Base-by-base conservation (phyloP, 805 yeast genomes). In the Jamesozyma gamospora region DNA sequence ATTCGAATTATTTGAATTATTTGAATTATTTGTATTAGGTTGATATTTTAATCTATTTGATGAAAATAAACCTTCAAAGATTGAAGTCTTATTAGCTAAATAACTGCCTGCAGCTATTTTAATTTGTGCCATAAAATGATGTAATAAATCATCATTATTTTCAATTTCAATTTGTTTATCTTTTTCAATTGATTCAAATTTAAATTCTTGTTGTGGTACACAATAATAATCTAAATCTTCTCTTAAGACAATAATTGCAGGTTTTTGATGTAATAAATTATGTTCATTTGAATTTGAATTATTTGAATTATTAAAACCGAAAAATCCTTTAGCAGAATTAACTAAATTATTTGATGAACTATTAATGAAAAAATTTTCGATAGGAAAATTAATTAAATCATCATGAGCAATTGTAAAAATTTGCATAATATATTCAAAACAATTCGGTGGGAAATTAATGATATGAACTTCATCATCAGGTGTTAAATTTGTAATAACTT, bases 201-300 rank as follows among this genome's bases (percentile, higher is more conserved):
- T 38, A 26, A 55, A 50, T 26, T 48, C 42, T 21, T 46, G 45
- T 37, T 53, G 57, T 2, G 96, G 94, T 14, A 92, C 79, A 46
- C 94, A 84, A 60, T 88, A 92, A 62, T 75, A 92, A 57, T 92
- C 98, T 49, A 92, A 70, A 61, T 92, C 98, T 59, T 92, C 98
- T 46, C 96, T 70, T 40, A 92, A 68, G 4, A 90, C 96, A 41
- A 92, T 86, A 33, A 92, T 79, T 1, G 95, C 81, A 0, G 97
- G 98, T 49, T 85, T 82, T 44, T 76, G 77, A 47, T 75, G 77
- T 45, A 88, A 65, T 3, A 87, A 75, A 34, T 75, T 78, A 2
- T 80, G 73, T 44, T 77, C 81, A 3, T 75, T 72, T 4, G 72
- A 59, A 14, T 11, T 49, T 35, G 2, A 46, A 28, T 17, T 39